phyloP scores from a whole-genome alignment of 306 rosid genomes.

The Prosopis cineraria region DNA sequence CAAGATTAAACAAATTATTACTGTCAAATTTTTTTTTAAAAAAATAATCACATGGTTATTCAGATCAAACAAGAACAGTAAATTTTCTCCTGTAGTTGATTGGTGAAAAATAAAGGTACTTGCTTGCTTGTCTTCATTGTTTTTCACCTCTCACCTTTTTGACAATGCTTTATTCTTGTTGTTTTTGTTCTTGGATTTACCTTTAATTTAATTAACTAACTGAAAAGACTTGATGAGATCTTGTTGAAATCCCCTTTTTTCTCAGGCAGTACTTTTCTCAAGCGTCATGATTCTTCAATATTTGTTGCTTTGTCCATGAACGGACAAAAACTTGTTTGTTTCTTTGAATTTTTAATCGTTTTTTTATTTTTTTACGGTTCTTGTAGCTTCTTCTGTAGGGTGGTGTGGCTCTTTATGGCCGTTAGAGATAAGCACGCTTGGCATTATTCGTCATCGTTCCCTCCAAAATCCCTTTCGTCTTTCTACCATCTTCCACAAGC shows the following conservation, averaged over 20 bases:
- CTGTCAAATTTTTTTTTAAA: neutral
- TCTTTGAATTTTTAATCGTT: neutral
- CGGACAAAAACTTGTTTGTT: neutral
- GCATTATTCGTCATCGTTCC: conserved; percentile 56
- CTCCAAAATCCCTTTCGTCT: conserved; percentile 48
- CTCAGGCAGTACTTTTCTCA: neutral
- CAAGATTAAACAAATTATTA: neutral
- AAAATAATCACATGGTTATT: neutral
- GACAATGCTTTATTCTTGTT: neutral
- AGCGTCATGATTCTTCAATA: neutral
- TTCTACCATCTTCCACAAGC: conserved; percentile 25
- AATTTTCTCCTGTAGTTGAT: conserved; percentile 33
- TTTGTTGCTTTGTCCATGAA: neutral
- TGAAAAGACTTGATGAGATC: conserved; percentile 4
- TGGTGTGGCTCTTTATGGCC: conserved; percentile 45
- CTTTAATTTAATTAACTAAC: neutral
- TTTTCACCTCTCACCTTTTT: too few species aligned
- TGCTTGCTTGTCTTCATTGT: neutral
- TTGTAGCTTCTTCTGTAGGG: conserved; percentile 35
- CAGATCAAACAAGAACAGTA: conserved; percentile 19
- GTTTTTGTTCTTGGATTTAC: neutral
- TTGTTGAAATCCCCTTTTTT: neutral
- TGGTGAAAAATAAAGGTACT: conserved; percentile 31
- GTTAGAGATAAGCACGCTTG: conserved; percentile 70
- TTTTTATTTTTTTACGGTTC: conserved; percentile 50